Base-by-base conservation (phyloP, 2,329 filamentous ascomycete genomes). In the Xylaria sp. region DNA sequence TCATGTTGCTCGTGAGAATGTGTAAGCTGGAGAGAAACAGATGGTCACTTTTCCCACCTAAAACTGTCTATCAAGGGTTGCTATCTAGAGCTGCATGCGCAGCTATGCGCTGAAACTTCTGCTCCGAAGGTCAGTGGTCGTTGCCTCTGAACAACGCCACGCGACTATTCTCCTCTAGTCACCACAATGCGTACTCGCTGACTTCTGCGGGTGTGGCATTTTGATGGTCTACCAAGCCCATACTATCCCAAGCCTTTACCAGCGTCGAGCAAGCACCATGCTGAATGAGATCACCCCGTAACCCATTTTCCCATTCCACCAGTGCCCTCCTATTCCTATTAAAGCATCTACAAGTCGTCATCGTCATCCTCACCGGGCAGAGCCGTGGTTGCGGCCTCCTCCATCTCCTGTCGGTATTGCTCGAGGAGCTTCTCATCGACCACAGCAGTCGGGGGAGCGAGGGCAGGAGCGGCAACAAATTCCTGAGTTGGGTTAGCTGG, bases 291-390 rank as follows among this genome's bases (percentile, higher is more conserved):
- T 50, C 43, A 56, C 47, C 53, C 42, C 55, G 57, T 57, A 61
- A 61, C 57, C 38, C 58, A 56, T 51, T 40, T 60, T 57, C 57
- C 38, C 58, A 56, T 51, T 40, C 60, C 58, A 38, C 53, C 65
- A 55, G 42, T 43, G 45, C 65, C 60, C 35, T 63, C 38, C 57
- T 47, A 66, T 51, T 65, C 19, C 42, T 69, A 55, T 64, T 66
- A 57, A 42, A 60, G 60, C 66, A 49, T 80, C 82, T 84, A 86
- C 79, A 86, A 78, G 76, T 86, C 84, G 65, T 89, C 86, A 70
- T 92, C 88, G 73, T 97, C 94, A 70, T 96, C 92, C 87, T 98
- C 95, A 76, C 93, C 94, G 71, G 95, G 95, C 74, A 99, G 92
- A 75, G 95, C 93, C 88, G 91, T 88, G 68, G 84, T 73, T 67